Base-by-base conservation (phyloP, 176 grass and related monocot species). In the Tillandsia leiboldiana region DNA sequence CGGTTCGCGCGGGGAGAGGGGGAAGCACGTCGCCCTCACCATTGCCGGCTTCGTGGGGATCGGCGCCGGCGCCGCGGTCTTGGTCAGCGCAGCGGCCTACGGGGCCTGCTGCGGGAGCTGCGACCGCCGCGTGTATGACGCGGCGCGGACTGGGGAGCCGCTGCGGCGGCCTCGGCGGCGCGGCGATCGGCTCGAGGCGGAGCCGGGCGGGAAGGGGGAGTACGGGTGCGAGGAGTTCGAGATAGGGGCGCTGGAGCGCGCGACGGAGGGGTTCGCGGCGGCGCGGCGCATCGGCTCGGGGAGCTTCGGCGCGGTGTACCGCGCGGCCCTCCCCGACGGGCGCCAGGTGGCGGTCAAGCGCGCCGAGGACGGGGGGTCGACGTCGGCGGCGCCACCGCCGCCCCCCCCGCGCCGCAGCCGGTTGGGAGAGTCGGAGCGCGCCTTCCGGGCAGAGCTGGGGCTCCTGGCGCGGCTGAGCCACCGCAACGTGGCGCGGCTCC, bases 261-360 rank as follows among this genome's bases (percentile, higher is more conserved):
- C 88, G 3, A 94, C 95, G 0, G 57, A 80, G 22, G 72, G 76
- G 2, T 99, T 99, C 65, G 53, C 87, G 9, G 84, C 86, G 33
- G 80, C 72, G 33, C 49, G 52, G 29, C 86, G 84, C 80, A 82
- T 99, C 15, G 95, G 95, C 2, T 77, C 79, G 12, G 95, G 95
- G 5, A 90, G 95, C 68, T 99, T 93, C 76, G 95, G 95, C 6
- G 72, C 71, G 1, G 95, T 99, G 66, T 99, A 99, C 77, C 83
- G 84, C 4, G 95, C 82, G 0, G 85, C 49, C 70, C 82, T 99
- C 17, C 69, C 80, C 26, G 84, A 87, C 79, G 89, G 94, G 1
- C 77, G 82, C 5, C 84, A 80, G 42, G 72, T 90, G 17, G 95
- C 95, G 28, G 74, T 99, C 29, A 99, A 99, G 81, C 76, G 90